Conservation (phyloP, 2,329 filamentous ascomycete species). For the Talaromyces atroroseus region DNA sequence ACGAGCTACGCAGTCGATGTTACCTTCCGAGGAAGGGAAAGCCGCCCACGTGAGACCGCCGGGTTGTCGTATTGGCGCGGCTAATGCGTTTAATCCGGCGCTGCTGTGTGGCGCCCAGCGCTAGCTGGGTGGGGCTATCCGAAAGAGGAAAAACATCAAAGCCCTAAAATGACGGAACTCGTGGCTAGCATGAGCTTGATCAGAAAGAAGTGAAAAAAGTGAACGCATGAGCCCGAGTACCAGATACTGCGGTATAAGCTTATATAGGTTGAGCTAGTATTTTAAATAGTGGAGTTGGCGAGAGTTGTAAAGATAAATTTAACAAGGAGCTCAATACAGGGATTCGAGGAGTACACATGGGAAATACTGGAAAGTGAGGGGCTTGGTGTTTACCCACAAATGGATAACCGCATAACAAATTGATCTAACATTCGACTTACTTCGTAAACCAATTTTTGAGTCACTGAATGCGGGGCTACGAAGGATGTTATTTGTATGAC, state of each 20-base stretch:
- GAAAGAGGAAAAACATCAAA: background rate
- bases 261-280: too few species aligned
- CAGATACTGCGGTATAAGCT: too few species aligned
- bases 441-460: background rate
- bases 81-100: background rate
- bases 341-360: too few species aligned
- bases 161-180: background rate
- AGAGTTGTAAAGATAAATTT: background rate
- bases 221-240: too few species aligned
- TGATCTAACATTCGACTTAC: background rate
- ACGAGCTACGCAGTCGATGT: background rate
- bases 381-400: background rate
- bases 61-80: constrained; percentile 2
- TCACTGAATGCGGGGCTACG: background rate
- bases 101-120: background rate
- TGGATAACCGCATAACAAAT: background rate
- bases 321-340: background rate
- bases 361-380: background rate
- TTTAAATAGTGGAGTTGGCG: too few species aligned
- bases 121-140: background rate
- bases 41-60: constrained; percentile 1
- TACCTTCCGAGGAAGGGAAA: background rate
- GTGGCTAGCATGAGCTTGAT: background rate
- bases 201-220: background rate
- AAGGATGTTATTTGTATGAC: too few species aligned